Evolutionary conservation across 345 rosid genomes (phyloP).

Genomic region (Eucalyptus cladocalyx): DNA sequence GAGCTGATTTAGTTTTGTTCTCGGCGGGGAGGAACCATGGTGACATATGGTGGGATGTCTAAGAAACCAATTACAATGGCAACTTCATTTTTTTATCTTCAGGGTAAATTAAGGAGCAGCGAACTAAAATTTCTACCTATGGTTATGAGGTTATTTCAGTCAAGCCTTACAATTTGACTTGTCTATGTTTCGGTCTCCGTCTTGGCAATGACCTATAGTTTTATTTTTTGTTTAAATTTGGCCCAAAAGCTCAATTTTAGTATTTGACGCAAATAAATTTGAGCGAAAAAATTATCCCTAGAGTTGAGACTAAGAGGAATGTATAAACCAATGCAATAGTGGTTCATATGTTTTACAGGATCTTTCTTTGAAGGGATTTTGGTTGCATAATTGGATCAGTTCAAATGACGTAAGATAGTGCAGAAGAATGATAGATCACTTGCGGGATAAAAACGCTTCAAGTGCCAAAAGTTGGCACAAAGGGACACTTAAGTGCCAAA

Average conservation of each 20-base stretch:
- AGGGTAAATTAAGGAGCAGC: slow-evolving; percentile 22
- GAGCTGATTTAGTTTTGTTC: background rate
- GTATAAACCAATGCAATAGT: too few relatives aligned
- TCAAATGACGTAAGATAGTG: too few relatives aligned
- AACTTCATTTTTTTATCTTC: slow-evolving; percentile 78
- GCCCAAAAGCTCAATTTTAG: background rate
- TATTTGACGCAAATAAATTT: background rate
- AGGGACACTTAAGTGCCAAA: too few relatives aligned
- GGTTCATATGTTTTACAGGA: too few relatives aligned
- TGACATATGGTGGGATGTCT: slow-evolving; percentile 96
- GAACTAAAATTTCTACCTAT: background rate
- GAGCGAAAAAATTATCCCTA: too few relatives aligned
- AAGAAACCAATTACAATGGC: slow-evolving; percentile 71
- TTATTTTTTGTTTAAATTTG: background rate
- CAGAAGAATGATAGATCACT: too few relatives aligned
- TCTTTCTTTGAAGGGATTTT: too few relatives aligned
- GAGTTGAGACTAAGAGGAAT: too few relatives aligned
- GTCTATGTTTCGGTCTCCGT: background rate
- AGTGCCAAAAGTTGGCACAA: too few relatives aligned
- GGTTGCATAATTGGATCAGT: too few relatives aligned
- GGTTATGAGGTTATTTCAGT: background rate
- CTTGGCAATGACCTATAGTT: background rate
- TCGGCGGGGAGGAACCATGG: slow-evolving; percentile 80
- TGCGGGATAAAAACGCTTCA: too few relatives aligned
- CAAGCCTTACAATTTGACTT: background rate